Evolutionary conservation across 352 stramenopile species (phyloP), one percentile per base, ranked within the genome.

Genomic region (Globisporangium rhizosaccharum): DNA sequence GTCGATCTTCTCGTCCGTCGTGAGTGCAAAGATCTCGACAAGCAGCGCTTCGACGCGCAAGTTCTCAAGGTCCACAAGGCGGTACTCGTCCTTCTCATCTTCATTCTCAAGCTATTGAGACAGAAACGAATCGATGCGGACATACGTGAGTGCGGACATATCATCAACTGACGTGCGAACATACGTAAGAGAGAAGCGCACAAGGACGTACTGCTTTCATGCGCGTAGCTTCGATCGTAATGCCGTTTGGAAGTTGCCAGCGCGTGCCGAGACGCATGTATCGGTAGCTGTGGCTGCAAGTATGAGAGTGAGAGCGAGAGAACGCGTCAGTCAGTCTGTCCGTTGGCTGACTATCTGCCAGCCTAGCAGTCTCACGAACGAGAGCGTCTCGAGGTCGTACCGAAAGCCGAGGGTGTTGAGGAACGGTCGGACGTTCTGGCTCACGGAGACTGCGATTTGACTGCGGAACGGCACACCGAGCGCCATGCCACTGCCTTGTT

Each of bases 1-100:
- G 49, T 94, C 85, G 44, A 94, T 91, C 59, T 90, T 89, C 39
- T 94, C 85, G 50, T 94, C 85, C 12, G 81, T 92, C 41, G 85
- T 92, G 39, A 94, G 75, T 30, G 83, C 71, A 25, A 80, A 92
- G 23, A 94, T 87, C 61, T 94, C 85, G n/a, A 94, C 75, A 8
- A 94, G 70, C 6, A 92, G 67, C n/a, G 85, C 85, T 53, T 94
- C 85, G 10, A 94, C 83, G 18, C 81, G 82, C 25, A 94, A 63
- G 56, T 91, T 94, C 54, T 94, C 82, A 17, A 94, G 56, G 53
- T 91, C 84, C 18, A 92, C 84, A 1, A 94, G 67, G n/a, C 82
- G 82, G 46, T 91, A 90, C 44, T 94, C 76, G 54, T 94, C 84
- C 30, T 91, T 87, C 54, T 87, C 77, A 46, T 92, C 84, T 56